Conservation (phyloP, 208 protist genomes). For the Entamoeba histolytica region DNA sequence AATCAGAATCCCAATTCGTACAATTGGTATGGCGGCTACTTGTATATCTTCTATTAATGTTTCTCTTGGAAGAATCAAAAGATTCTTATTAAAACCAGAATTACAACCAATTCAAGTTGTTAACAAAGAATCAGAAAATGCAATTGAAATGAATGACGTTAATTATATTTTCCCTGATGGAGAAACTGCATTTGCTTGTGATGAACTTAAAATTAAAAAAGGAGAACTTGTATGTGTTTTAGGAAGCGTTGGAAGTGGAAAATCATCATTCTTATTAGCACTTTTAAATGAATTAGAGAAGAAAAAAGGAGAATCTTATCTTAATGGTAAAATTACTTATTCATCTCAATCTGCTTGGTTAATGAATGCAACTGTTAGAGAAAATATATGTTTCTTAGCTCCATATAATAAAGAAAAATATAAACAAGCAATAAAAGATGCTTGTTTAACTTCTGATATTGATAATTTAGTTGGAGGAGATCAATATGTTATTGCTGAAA, state of each 20-base stretch:
- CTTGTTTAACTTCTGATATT: conserved; percentile 56
- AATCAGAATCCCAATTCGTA: not conserved
- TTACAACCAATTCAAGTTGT: not conserved
- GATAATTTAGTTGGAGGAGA: conserved; percentile 49
- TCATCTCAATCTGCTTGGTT: conserved; percentile 62
- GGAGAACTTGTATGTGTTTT: not conserved
- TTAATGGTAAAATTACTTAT: conserved; percentile 46
- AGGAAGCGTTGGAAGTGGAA: not conserved
- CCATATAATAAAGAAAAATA: conserved; percentile 28
- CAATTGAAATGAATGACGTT: not conserved
- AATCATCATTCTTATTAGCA: not conserved
- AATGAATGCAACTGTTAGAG: conserved; percentile 59
- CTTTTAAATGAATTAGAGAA: not conserved
- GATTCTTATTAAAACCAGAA: conserved; percentile 2
- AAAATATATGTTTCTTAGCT: conserved; percentile 59
- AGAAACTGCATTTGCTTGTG: not conserved
- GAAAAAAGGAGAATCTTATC: not conserved
- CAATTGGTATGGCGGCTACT: not conserved
- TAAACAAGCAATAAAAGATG: conserved; percentile 19
- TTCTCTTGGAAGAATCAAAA: not conserved
- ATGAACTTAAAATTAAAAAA: not conserved
- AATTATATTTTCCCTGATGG: not conserved
- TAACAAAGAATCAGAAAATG: not conserved
- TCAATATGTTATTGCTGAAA: conserved; percentile 57
- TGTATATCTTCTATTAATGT: not conserved